Base-by-base conservation (phyloP, 2,329 filamentous ascomycete genomes). In the Coleophoma cylindrospora region DNA sequence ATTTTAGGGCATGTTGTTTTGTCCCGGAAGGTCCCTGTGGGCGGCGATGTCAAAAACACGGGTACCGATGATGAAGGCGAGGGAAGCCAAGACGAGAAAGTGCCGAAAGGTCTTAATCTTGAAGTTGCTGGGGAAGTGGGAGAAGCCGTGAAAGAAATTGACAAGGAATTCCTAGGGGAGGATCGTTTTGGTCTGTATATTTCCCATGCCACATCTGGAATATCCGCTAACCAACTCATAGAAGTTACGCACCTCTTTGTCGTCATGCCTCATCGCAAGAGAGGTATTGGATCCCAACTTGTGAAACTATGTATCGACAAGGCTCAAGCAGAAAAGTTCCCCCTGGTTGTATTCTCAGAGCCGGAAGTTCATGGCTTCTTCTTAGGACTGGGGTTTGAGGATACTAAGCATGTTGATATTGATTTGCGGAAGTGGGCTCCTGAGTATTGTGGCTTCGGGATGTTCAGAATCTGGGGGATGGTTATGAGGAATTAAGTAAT, bases 391-490 rank as follows among this genome's bases (percentile, higher is more conserved):
- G 49, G 44, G 1, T 43, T 50, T 14, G 47, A 38, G 32, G 49
- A 50, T 37, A 50, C 37, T n/a, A 37, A 13, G 19, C 45, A 47
- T 47, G 43, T 32, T 11, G 49, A 50, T 47, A 37, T 50, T 27
- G 43, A 50, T 44, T 34, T 50, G 32, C 17, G 44, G 8, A 32
- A 37, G 36, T 50, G 34, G 22, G 49, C 43, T 4, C 49, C 43
- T 8, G 5, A 21, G 36, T 43, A 34, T 13, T 43, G 27, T 44
- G 49, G 49, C 14, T 50, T 37, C 37, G 49, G 49, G 12, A 32
- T 47, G 7, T 50, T 50, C 33, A 47, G 49, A 36, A 21, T 50
- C 12, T n/a, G 14, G n/a, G 40, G 40, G 19, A 43, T 43, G 40
- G 19, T 22, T 22, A 15, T n/a, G 40, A 13, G 7, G n/a, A n/a